These are phyloP conservation scores for Zygnema cylindricum DNA, from an alignment of 139 green algal species.

Conservation along the genomic window DNA sequence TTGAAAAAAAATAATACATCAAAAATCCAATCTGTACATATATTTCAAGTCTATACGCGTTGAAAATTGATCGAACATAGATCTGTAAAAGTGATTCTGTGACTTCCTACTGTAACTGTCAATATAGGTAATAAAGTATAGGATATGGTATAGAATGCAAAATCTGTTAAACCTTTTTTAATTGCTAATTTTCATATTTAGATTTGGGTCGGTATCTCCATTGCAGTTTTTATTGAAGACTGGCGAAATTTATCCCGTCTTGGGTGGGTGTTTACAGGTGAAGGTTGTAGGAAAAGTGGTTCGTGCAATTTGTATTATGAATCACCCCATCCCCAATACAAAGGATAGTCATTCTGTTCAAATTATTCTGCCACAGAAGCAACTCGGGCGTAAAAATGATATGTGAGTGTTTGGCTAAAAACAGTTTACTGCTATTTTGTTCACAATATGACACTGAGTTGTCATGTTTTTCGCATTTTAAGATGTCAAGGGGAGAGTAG, in stretches of 20 bases:
- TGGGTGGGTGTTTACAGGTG: slow-evolving; percentile 21
- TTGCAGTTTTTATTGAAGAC: neutral
- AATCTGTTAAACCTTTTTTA: too few species aligned
- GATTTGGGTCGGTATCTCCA: too few species aligned
- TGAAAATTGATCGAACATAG: too few species aligned
- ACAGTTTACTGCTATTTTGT: neutral
- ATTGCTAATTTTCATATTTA: too few species aligned
- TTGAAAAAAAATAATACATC: too few species aligned
- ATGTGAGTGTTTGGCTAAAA: slow-evolving; percentile 68
- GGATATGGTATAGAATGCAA: too few species aligned
- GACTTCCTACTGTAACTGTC: too few species aligned
- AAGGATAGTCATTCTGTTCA: slow-evolving; percentile 83
- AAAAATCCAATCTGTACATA: too few species aligned
- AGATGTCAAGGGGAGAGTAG: too few species aligned
- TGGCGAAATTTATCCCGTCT: neutral
- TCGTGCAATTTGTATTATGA: slow-evolving; percentile 88
- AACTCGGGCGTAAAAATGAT: slow-evolving; percentile 87
- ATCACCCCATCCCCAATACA: slow-evolving; percentile 95
- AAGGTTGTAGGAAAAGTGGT: slow-evolving; percentile 79
- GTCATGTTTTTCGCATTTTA: neutral
- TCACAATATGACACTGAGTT: neutral
- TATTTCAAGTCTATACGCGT: too few species aligned
- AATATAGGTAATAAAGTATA: too few species aligned
- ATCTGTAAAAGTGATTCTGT: too few species aligned
- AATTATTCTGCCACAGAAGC: slow-evolving; percentile 98